A percentile compares a stretch with the other conserved stretches of the same genome.
Conservation (phyloP, 257 asterid species). For the Solanum megistacrolobum region DNA sequence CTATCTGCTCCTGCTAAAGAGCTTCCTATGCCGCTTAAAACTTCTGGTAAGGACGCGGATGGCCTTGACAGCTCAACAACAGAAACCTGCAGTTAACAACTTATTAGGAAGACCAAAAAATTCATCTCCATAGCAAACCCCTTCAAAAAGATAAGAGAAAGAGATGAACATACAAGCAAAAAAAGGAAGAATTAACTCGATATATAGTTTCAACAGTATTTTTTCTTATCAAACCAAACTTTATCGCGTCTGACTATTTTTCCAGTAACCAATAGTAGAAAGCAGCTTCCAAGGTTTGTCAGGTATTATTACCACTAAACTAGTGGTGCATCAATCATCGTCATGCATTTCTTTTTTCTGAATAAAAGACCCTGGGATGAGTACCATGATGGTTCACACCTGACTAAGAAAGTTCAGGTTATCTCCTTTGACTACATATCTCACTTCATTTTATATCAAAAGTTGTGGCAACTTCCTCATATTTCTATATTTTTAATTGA, state of each 20-base stretch:
- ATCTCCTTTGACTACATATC: not conserved
- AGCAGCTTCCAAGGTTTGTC: not conserved
- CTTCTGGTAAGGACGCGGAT: conserved; percentile 53
- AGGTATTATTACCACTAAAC: not conserved
- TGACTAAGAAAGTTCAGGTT: not conserved
- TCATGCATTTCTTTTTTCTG: not conserved
- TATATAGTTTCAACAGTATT: not conserved
- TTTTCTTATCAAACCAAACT: not conserved
- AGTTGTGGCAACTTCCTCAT: not conserved
- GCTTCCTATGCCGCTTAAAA: conserved; percentile 49
- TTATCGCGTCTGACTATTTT: not conserved
- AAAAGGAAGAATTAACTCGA: not conserved
- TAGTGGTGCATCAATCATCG: not conserved
- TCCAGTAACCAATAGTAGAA: not conserved
- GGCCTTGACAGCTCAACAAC: conserved; percentile 80
- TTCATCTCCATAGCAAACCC: not conserved
- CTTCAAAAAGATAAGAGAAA: not conserved
- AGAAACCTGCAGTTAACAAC: conserved; percentile 42
- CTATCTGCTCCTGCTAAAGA: conserved; percentile 50
- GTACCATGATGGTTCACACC: not conserved
- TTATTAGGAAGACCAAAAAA: not conserved
- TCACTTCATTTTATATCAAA: not conserved
- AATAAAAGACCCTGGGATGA: not conserved
- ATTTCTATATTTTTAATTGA: not conserved
- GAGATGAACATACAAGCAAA: not conserved